These are phyloP conservation scores for Trichoderma sp. DNA, from an alignment of 2,329 filamentous ascomycete genomes.

Conservation along the genomic window DNA sequence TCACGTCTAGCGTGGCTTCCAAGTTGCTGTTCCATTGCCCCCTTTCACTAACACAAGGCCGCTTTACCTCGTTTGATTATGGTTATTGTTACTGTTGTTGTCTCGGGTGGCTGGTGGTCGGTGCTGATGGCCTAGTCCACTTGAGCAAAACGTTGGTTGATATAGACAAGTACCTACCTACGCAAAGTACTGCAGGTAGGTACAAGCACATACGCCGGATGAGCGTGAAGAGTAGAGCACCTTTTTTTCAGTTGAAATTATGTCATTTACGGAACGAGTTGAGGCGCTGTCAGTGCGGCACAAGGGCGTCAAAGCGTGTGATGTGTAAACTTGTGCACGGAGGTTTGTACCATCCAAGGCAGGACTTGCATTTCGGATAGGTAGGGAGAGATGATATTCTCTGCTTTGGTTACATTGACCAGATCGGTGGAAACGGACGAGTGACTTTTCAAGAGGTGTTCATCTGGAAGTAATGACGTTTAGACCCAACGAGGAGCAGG, in stretches of 20 bases:
- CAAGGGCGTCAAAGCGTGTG: background rate
- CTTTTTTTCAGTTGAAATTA: background rate
- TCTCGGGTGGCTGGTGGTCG: slow-evolving; percentile 13
- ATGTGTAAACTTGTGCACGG: background rate
- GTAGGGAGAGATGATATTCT: background rate
- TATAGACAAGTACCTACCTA: no score
- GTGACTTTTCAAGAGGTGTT: background rate
- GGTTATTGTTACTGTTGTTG: background rate
- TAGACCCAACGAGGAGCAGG: background rate
- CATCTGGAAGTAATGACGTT: background rate
- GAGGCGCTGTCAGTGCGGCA: background rate
- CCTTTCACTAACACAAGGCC: background rate
- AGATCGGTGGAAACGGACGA: slow-evolving; percentile 16
- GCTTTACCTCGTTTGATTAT: background rate
- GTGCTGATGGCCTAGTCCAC: background rate
- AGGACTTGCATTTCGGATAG: background rate
- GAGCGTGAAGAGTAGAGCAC: background rate
- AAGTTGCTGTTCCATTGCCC: background rate
- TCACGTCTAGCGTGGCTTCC: background rate
- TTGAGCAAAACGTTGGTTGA: background rate
- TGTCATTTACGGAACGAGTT: background rate
- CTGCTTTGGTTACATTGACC: background rate
- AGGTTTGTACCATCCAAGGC: background rate
- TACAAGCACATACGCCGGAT: background rate
- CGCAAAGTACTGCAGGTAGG: no score